Conservation (phyloP, 768 basidiomycete species). For the Leccinum disarticulatum region DNA sequence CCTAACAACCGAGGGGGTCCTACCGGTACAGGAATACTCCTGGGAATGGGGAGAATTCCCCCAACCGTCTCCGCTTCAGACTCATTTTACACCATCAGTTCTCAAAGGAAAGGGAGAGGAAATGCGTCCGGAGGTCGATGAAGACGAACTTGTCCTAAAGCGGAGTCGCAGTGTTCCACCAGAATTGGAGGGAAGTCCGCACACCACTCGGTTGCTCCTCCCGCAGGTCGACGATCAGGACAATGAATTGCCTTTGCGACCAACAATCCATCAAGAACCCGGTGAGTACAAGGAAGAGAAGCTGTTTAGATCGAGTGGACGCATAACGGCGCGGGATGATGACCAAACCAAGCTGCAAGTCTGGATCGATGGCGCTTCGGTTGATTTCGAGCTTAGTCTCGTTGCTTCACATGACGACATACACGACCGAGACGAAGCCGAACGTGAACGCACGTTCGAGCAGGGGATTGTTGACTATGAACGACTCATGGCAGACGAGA, state of each 20-base stretch:
- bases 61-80: constrained; percentile 66
- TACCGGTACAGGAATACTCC: constrained; percentile 65
- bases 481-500: constrained; percentile 63
- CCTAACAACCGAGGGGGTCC: constrained; percentile 9
- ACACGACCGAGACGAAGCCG: constrained; percentile 45
- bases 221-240: constrained; percentile 25
- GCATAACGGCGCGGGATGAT: constrained; percentile 54
- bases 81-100: constrained; percentile 39
- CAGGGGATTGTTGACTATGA: constrained; percentile 62
- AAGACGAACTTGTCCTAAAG: constrained; percentile 31
- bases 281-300: constrained; percentile 5
- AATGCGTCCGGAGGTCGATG: constrained; percentile 11
- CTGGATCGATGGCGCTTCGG: constrained; percentile 54
- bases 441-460: constrained; percentile 56
- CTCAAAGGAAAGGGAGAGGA: constrained; percentile 20
- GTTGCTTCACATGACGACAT: constrained; percentile 39
- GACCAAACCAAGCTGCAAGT: constrained; percentile 68
- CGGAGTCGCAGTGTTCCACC: constrained; percentile 62
- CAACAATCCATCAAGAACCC: constrained; percentile 2
- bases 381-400: constrained; percentile 76
- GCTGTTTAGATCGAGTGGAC: constrained; percentile 51
- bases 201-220: constrained; percentile 21
- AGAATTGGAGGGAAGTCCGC: constrained; percentile 46
- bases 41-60: constrained; percentile 97
- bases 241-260: constrained; percentile 14